Evolutionary conservation across 2,329 filamentous ascomycete genomes (phyloP), one percentile per base, ranked within the genome.

Genomic region (Fusarium mexicanum): DNA sequence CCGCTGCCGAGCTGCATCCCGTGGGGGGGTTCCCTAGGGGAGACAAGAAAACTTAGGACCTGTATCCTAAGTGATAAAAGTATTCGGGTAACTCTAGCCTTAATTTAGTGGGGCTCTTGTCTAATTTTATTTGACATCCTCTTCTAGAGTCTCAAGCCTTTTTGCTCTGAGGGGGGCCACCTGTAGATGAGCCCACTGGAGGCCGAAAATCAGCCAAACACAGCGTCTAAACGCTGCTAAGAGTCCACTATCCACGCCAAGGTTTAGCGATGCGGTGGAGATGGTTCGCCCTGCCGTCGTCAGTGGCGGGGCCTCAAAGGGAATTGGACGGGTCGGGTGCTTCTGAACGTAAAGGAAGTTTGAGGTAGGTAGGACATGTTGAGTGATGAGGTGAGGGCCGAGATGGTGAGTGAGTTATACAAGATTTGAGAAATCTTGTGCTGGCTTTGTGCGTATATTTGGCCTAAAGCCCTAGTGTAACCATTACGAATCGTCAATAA

Each of bases 251-350:
- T 69, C 66, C 60, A 58, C 73, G 47, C 29, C 50, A 62, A 63
- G 57, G 64, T 64, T 72, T 69, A 62, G 58, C 71, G 73, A 76
- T 73, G 60, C 46, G 62, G 70, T 72, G 73, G 75, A 63, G 68
- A 66, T 69, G 48, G 73, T 78, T 76, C 75, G 76, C 76, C 76
- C 67, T 78, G 72, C 55, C 59, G 51, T 75, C 63, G 61, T 67
- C 51, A 50, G 44, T 44, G 47, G 65, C 53, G 62, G 58, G 61
- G 71, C 64, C 69, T 77, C 60, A 72, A 66, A 70, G 54, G 58
- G 54, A 61, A 67, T 47, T 22, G 31, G 46, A 33, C 38, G 48
- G 58, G 46, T 50, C 33, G 48, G 58, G 46, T 46, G 44, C 43
- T 57, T 37, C 35, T 67, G 43, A 57, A 40, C 46, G 48, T 33